Percentiles rank a stretch among this genome's conserved stretches.
Evolutionary conservation across 108 stramenopile species (phyloP).

Genomic region (Cyclotella cryptica): DNA sequence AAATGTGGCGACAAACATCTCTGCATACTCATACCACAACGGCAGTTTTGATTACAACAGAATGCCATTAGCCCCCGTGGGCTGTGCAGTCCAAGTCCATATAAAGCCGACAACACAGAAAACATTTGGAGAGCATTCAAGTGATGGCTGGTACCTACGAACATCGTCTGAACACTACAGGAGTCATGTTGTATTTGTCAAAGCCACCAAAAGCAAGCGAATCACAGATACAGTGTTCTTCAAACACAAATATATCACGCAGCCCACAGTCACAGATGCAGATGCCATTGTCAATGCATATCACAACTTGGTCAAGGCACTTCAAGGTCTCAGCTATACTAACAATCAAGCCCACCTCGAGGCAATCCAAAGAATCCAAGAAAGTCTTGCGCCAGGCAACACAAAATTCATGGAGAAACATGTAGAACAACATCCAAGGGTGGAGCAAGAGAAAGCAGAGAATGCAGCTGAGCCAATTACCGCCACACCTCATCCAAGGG

Average conservation of each 20-base stretch:
- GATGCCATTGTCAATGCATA: neutral
- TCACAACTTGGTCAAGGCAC: neutral
- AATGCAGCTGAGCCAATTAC: too few species aligned
- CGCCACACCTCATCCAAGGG: too few species aligned
- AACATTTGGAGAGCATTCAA: neutral
- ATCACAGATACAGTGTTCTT: neutral
- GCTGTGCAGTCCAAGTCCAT: too few species aligned
- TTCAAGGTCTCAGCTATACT: neutral
- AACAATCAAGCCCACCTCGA: neutral
- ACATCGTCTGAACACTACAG: constrained; percentile 1
- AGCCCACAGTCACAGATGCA: neutral
- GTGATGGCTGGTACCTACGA: neutral
- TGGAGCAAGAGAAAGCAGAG: too few species aligned
- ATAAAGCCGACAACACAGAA: neutral
- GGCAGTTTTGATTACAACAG: neutral
- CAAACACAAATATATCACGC: too few species aligned
- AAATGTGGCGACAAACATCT: neutral
- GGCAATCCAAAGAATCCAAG: neutral
- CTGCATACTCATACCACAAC: too few species aligned
- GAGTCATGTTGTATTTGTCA: too few species aligned
- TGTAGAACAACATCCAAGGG: neutral
- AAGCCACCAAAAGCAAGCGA: neutral
- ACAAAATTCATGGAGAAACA: neutral
- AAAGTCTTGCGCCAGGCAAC: neutral
- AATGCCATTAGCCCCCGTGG: too few species aligned